These are phyloP conservation scores for Tuber umbilicatum DNA, from an alignment of 495 filamentous ascomycete species.

Conservation along the genomic window DNA sequence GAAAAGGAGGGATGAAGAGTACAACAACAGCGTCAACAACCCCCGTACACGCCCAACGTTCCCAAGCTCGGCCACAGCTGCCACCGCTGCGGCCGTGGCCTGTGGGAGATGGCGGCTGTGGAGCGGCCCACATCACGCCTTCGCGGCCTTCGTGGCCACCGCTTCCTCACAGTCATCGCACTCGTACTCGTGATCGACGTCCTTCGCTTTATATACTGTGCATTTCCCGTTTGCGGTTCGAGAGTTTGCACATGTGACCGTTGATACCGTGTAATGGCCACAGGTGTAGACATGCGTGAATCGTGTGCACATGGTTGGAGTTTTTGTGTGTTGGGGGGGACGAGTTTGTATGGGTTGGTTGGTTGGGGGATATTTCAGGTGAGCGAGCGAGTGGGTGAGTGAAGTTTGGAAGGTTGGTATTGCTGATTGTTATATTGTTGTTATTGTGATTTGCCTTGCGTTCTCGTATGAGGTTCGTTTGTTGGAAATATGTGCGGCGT, in stretches of 20 bases:
- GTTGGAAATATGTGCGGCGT: neutral
- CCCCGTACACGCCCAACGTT: neutral
- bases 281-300: constrained; percentile 42
- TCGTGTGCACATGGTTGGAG: constrained; percentile 38
- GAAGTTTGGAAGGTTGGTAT: neutral
- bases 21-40: neutral
- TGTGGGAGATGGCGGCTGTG: constrained; percentile 54
- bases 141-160: constrained; percentile 25
- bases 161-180: constrained; percentile 38
- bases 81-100: neutral
- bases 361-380: no score
- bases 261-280: constrained; percentile 37
- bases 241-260: constrained; percentile 41
- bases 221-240: constrained; percentile 41
- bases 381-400: no score
- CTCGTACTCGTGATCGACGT: constrained; percentile 40
- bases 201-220: constrained; percentile 40
- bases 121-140: constrained; percentile 14
- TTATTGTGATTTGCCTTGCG: neutral
- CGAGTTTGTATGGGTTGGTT: neutral
- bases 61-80: neutral
- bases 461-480: neutral
- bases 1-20: neutral
- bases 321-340: constrained; percentile 8
- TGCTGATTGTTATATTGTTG: neutral